Conservation (phyloP, 345 rosid genomes). For the Psidium guajava region DNA sequence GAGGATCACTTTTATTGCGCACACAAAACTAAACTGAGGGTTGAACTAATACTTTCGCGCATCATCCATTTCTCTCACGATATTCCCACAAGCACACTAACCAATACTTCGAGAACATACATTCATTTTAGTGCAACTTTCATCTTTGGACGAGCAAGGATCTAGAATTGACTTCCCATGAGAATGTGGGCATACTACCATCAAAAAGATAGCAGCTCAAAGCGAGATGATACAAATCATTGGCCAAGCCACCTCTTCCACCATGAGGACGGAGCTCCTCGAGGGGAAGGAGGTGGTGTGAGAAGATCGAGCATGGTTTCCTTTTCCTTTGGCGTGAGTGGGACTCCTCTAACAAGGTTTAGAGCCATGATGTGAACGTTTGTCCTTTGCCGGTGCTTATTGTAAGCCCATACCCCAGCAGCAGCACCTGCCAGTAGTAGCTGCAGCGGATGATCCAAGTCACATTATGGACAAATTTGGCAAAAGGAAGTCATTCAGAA, state of each 20-base stretch:
- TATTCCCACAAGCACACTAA: neutral
- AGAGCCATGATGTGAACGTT: constrained; percentile 86
- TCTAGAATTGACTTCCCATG: neutral
- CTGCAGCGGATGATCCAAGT: constrained; percentile 9
- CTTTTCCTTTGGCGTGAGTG: constrained; percentile 79
- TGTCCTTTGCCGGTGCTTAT: constrained; percentile 54
- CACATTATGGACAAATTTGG: neutral
- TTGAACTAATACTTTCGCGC: neutral
- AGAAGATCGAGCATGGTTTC: constrained; percentile 82
- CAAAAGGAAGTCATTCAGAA: neutral
- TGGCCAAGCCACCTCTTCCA: constrained; percentile 39
- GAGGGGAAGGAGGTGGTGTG: constrained; percentile 58
- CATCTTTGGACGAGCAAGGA: neutral
- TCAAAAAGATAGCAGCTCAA: neutral
- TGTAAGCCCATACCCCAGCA: constrained; percentile 63
- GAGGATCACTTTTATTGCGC: neutral
- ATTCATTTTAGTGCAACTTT: neutral
- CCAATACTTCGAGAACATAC: neutral
- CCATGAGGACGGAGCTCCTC: constrained; percentile 25
- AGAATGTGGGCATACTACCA: neutral
- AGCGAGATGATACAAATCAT: constrained; percentile 1
- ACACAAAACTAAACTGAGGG: neutral
- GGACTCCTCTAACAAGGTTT: constrained; percentile 67
- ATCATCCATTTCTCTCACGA: neutral
- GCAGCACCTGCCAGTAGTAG: constrained; percentile 57